Conservation (phyloP, 202 grass and related monocot genomes). For the Brachypodium distachyon region DNA sequence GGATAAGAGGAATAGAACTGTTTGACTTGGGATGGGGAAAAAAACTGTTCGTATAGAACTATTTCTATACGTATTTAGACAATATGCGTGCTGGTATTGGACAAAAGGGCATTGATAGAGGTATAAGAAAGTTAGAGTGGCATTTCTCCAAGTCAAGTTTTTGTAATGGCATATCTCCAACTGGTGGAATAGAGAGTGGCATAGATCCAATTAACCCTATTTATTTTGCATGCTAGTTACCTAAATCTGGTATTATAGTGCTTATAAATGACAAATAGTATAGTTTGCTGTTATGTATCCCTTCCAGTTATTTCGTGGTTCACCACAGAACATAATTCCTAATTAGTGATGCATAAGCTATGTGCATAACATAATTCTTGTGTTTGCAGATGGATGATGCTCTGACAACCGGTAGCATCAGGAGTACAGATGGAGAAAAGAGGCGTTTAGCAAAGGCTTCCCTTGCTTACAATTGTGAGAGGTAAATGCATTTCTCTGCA, state of each 20-base stretch:
- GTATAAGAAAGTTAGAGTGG: too few relatives aligned
- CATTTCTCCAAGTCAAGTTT: too few relatives aligned
- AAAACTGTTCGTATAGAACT: too few relatives aligned
- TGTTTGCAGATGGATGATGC: slow-evolving; percentile 79
- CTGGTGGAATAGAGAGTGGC: too few relatives aligned
- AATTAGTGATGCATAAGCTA: neutral
- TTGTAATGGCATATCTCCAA: too few relatives aligned
- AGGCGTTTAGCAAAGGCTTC: slow-evolving; percentile 79
- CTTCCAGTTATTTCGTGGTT: neutral
- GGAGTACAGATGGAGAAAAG: slow-evolving; percentile 75
- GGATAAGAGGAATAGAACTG: too few relatives aligned
- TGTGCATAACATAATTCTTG: neutral
- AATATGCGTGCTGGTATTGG: too few relatives aligned
- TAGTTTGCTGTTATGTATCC: neutral
- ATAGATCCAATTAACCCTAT: too few relatives aligned
- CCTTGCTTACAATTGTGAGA: slow-evolving; percentile 93
- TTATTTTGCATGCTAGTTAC: neutral
- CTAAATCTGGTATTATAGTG: neutral
- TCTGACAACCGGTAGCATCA: slow-evolving; percentile 93
- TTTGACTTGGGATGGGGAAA: too few relatives aligned
- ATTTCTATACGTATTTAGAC: too few relatives aligned
- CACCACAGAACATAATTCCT: neutral
- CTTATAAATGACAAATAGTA: neutral
- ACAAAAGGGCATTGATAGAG: too few relatives aligned
- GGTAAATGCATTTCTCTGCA: slow-evolving; percentile 49